Base-by-base conservation (phyloP, 2,329 filamentous ascomycete genomes). In the Alternaria triticina region DNA sequence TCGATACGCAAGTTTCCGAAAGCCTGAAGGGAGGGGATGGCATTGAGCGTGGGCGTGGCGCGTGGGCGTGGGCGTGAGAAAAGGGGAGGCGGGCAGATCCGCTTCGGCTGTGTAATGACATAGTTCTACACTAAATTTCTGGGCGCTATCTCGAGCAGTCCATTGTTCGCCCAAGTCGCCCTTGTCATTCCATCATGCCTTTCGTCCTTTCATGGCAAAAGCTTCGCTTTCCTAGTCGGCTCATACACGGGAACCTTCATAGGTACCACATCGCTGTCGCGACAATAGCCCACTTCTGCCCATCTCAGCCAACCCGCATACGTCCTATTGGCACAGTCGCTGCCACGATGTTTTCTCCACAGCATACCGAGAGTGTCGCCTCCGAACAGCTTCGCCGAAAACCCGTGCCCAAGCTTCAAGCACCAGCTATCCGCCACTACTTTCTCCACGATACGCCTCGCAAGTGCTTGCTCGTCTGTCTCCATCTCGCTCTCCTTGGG, bases 281-380 rank as follows among this genome's bases (percentile, higher is more conserved):
- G 86, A 43, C 67, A 79, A 82, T 83, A 86, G 72, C 84, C 76
- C 9, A 82, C 71, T 59, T 82, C 85, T 1, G 80, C 86, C 71
- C 86, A 75, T 20, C 86, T 79, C 55, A 88, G 66, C 86, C 85
- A 88, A 62, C 84, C 81, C 3, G 83, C 85, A 74, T 88, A 88
- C 1, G 86, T 88, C 5, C 83, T 83, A 0, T 80, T 78, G 2
- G 83, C 77, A 70, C 82, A 68, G 69, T 88, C 86, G 0, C 81
- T 82, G 2, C 84, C 86, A 3, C 77, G 72, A 66, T 87, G 66
- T 33, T 81, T 82, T 71, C 83, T 82, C 86, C 86, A 88, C 30
- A 86, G 66, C 25, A 84, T 85, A 1, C 86, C 85, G 11, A 88
- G 74, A 1, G 86, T 88, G 17, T 82, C 77, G 1, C 57, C 65